A percentile compares a stretch with the other conserved stretches of the same genome.
phyloP scores from a whole-genome alignment of 2,329 filamentous ascomycete genomes.

The Talaromyces sp. region DNA sequence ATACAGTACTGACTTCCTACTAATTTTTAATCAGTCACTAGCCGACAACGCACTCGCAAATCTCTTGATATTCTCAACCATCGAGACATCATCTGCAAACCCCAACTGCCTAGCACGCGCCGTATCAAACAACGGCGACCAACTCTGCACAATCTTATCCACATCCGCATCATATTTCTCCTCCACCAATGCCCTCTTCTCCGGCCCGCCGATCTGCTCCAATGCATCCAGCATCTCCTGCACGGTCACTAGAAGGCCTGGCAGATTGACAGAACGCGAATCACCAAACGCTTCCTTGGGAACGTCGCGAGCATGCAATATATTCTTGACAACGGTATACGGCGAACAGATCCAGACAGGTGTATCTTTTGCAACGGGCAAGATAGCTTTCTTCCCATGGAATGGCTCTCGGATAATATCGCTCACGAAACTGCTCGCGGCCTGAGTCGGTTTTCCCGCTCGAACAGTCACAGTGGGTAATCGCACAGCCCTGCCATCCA shows the following conservation, averaged over 20 bases:
- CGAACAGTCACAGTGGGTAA: constrained; percentile 50
- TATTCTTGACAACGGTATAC: constrained; percentile 50
- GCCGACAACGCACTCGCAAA: constrained; percentile 30
- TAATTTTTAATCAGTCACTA: background rate
- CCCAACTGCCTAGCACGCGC: constrained; percentile 49
- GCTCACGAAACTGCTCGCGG: constrained; percentile 49
- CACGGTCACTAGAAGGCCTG: constrained; percentile 53
- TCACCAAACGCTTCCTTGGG: constrained; percentile 49
- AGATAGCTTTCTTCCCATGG: constrained; percentile 45
- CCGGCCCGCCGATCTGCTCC: constrained; percentile 51
- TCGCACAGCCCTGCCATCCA: constrained; percentile 44
- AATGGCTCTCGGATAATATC: constrained; percentile 52
- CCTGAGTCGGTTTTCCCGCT: constrained; percentile 48
- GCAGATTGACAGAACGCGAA: constrained; percentile 50
- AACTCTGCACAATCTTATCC: constrained; percentile 56
- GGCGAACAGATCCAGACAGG: constrained; percentile 56
- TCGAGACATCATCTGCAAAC: constrained; percentile 38
- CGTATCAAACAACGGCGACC: constrained; percentile 55
- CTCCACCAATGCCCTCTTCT: constrained; percentile 49
- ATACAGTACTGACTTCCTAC: background rate
- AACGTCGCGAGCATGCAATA: constrained; percentile 49
- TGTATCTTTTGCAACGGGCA: constrained; percentile 50
- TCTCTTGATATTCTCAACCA: constrained; percentile 37
- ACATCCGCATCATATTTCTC: constrained; percentile 52
- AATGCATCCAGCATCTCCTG: constrained; percentile 58